A percentile compares a stretch with the other conserved stretches of the same genome.
Conservation (phyloP, 148 eudicot genomes). For the Rhododendron henanense region DNA sequence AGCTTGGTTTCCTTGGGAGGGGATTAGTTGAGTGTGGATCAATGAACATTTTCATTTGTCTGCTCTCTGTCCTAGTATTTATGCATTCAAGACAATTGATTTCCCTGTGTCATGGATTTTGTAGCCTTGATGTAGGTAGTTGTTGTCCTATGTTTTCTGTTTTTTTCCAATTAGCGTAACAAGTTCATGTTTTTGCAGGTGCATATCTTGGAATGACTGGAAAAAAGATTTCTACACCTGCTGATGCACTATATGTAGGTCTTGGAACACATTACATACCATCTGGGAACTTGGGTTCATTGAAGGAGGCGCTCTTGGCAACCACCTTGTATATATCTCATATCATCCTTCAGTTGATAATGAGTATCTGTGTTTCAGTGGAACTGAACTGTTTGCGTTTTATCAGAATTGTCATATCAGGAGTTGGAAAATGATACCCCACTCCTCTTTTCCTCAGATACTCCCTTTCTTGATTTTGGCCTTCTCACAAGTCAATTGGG, state of each 20-base stretch:
- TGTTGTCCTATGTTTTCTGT: neutral
- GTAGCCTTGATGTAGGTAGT: neutral
- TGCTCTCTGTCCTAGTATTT: neutral
- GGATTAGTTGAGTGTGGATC: neutral
- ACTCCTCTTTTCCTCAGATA: neutral
- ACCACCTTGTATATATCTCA: conserved; percentile 70
- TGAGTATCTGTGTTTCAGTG: neutral
- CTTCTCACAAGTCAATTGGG: neutral
- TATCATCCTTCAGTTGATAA: neutral
- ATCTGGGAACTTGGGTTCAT: conserved; percentile 58
- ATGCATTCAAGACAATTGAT: neutral
- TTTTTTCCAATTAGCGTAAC: neutral
- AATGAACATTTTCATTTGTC: neutral
- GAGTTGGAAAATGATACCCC: neutral
- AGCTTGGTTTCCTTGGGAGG: too few species aligned
- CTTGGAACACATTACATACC: conserved; percentile 87
- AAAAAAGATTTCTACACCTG: conserved; percentile 75
- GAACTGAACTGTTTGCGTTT: neutral
- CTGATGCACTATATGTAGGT: conserved; percentile 88
- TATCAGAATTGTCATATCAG: neutral
- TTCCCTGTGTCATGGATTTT: neutral
- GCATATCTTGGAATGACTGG: conserved; percentile 97
- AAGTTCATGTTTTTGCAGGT: conserved; percentile 47
- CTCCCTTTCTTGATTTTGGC: neutral
- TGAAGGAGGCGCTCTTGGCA: conserved; percentile 66